Evolutionary conservation across 345 rosid species (phyloP), one percentile per base, ranked within the genome.

Genomic region (Populus alba): DNA sequence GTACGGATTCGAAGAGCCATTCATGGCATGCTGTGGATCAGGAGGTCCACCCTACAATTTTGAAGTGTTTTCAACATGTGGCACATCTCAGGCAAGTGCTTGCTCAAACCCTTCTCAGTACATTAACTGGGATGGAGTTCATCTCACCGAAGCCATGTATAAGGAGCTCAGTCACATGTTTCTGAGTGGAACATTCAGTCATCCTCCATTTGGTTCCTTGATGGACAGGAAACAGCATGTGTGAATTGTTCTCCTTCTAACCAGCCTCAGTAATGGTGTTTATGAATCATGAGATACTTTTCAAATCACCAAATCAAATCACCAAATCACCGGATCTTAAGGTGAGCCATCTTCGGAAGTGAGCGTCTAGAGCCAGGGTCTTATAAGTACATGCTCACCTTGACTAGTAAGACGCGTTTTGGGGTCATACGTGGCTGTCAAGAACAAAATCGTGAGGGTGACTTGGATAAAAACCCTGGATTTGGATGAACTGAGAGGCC

Each of bases 111-210:
- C 97, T 49, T 72, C 83, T 29, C 85, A 82, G 59, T 88, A 91
- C 79, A 89, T 93, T 67, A 95, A 95, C 63, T 95, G 99, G 99
- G 99, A 95, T 29, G 99, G 99, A 66, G 97, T 96, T 77, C 99
- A 96, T 73, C 89, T 94, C 73, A 94, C 99, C 1, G 99, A 95
- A 76, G 96, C 87, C 5, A 91, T 89, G 97, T 93, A 95, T 23
- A 87, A 85, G 84, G 89, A 86, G 66, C 80, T 93, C 23, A 74
- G 92, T 17, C 78, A 75, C 80, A 89, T 92, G 98, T 90, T 96
- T 75, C 77, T 94, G 8, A 68, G 73, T 9, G 93, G 95, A 69
- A 82, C 43, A 10, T 90, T 87, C 81, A 86, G 89, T 72, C 86
- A 83, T 13, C 98, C 99, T 81, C 89, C 88, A 5, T 88, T 96